Percentiles rank a stretch among this genome's conserved stretches.
These are phyloP conservation scores for Herpotrichia juniperi DNA, from an alignment of 2,329 filamentous ascomycete genomes.

Conservation along the genomic window DNA sequence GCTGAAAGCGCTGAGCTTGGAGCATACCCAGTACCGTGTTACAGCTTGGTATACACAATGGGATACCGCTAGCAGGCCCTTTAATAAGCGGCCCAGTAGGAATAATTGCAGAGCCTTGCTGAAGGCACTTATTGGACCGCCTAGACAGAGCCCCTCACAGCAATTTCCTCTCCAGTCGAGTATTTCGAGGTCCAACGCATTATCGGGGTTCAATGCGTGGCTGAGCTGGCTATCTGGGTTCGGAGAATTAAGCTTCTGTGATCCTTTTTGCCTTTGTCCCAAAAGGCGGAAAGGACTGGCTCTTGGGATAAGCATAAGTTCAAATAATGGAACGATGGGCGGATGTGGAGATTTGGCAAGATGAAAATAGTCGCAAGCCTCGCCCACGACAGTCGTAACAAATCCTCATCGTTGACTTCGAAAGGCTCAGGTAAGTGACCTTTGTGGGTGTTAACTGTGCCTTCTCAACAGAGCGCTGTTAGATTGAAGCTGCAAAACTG, in stretches of 20 bases:
- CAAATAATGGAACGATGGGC: background rate
- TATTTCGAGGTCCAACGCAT: constrained; percentile 1
- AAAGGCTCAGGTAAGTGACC: background rate
- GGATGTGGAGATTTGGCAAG: background rate
- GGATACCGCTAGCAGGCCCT: no score
- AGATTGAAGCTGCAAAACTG: background rate
- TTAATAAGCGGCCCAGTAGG: no score
- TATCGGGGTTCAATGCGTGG: background rate
- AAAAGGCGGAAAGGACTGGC: background rate
- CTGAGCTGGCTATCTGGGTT: background rate
- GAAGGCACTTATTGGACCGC: no score
- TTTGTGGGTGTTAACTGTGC: background rate
- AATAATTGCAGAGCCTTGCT: no score
- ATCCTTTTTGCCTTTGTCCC: background rate
- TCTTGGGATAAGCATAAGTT: background rate
- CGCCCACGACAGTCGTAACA: background rate
- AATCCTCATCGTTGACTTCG: background rate
- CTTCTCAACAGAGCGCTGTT: no score
- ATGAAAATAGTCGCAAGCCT: background rate
- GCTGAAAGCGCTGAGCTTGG: background rate
- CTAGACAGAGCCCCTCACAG: no score
- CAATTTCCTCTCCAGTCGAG: no score
- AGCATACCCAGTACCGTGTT: background rate
- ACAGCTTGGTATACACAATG: background rate
- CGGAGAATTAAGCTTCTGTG: background rate